Evolutionary conservation across 2,329 filamentous ascomycete species (phyloP), one percentile per base, ranked within the genome.

Genomic region (Coniochaeta prunicola): DNA sequence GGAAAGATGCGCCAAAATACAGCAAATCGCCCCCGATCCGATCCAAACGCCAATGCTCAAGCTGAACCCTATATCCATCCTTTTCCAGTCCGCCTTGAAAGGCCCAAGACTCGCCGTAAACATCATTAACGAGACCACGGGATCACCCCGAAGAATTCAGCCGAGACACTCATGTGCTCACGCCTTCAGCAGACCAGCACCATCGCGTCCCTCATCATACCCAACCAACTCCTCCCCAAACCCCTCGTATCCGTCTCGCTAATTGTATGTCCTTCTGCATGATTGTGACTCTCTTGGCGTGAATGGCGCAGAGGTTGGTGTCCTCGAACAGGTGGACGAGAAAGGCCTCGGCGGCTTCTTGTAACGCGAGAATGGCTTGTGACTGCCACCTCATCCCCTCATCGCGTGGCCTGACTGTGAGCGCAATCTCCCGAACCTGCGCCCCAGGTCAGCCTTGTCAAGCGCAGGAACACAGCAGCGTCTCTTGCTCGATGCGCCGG

Each of bases 251-350:
- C 64, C 90, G 78, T 68, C 90, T 80, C 21, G 93, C 93, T 61
- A 97, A 83, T 76, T 97, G 93, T 67, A 99, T 96, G 74, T 97
- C 94, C 77, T 96, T 96, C 75, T 94, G 92, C 90, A 96, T 93
- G 67, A 97, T 96, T 40, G 93, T 97, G 57, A 97, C 92, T 71
- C 93, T 83, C 79, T 96, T 97, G 62, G 93, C 94, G 76, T 97
- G 93, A 67, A 97, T 92, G 63, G 93, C 94, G 77, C 93, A 97
- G 45, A 97, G 83, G 77, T 97, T 97, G 64, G 91, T 91, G 75
- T 96, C 91, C 73, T 97, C 92, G 70, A 97, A 97, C n/a, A 97
- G 80, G 70, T 96, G 92, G 60, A 97, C 90, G 66, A 97, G 82
- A 75, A 96, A 97, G 5, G 93, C 93, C 77, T 97, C 93, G n/a